These are phyloP conservation scores for Keithomyces neogunnii DNA, from an alignment of 2,329 filamentous ascomycete species.

Conservation along the genomic window DNA sequence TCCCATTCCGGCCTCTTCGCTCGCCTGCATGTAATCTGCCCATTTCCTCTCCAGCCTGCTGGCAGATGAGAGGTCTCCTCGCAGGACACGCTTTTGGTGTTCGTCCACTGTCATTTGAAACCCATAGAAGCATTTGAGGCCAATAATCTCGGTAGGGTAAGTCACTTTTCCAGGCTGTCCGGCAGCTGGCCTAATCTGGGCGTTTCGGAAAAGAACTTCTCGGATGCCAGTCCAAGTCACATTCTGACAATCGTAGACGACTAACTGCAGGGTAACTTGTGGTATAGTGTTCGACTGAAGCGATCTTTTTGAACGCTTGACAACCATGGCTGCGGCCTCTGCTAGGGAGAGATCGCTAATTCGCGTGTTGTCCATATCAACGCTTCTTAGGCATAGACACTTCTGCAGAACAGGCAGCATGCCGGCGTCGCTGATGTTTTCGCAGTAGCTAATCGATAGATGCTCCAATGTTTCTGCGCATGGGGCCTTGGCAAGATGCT, in stretches of 20 bases:
- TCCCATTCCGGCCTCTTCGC: conserved; percentile 67
- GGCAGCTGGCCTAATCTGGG: conserved; percentile 53
- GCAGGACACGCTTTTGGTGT: conserved; percentile 77
- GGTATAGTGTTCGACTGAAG: conserved; percentile 33
- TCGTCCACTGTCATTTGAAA: conserved; percentile 95
- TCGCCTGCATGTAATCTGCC: conserved; percentile 90
- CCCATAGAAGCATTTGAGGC: conserved; percentile 87
- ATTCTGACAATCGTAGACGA: conserved; percentile 85
- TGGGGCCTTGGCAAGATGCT: conserved; percentile 67
- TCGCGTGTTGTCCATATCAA: conserved; percentile 90
- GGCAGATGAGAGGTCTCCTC: conserved; percentile 67
- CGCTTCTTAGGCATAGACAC: conserved; percentile 58
- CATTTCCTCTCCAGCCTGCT: conserved; percentile 79
- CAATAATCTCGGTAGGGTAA: conserved; percentile 71
- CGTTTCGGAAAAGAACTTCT: conserved; percentile 78
- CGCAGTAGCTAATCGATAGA: conserved; percentile 84
- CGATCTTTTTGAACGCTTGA: conserved; percentile 47
- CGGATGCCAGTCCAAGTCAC: conserved; percentile 89
- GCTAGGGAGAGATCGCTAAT: conserved; percentile 78
- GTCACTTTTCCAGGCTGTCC: conserved; percentile 32
- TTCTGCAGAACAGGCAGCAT: conserved; percentile 75
- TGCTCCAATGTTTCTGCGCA: conserved; percentile 67
- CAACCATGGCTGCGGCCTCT: conserved; percentile 76
- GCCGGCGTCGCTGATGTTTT: conserved; percentile 71
- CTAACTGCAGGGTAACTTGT: conserved; percentile 59